These are phyloP conservation scores for Axilococcus clingmanii DNA, from an alignment of 139 green algal species.

Conservation along the genomic window DNA sequence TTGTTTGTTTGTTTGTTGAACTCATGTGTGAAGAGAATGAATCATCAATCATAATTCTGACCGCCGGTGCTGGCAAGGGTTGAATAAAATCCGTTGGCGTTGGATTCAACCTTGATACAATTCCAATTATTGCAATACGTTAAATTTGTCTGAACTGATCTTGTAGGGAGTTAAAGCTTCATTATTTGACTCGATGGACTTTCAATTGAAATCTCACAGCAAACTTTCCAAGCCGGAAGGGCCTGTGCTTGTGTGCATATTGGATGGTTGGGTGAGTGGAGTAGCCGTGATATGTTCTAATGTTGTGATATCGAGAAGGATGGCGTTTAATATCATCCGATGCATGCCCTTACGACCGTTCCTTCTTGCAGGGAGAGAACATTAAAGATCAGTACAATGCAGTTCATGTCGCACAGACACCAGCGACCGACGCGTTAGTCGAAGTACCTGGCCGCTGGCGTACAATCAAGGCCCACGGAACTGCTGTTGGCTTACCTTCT, in stretches of 20 bases:
- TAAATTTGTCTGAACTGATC: too few relatives aligned
- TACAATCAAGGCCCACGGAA: slow-evolving; percentile 72
- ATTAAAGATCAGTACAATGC: slow-evolving; percentile 76
- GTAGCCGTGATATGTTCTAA: not conserved
- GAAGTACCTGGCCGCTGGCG: slow-evolving; percentile 35
- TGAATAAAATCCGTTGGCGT: too few relatives aligned
- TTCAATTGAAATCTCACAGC: slow-evolving; percentile 44
- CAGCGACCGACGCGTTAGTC: slow-evolving; percentile 55
- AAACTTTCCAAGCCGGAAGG: slow-evolving; percentile 49
- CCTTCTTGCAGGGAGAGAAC: slow-evolving; percentile 51
- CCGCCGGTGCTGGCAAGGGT: too few relatives aligned
- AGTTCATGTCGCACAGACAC: slow-evolving; percentile 61
- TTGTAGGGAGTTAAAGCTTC: too few relatives aligned
- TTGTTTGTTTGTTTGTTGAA: too few relatives aligned
- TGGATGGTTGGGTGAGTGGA: slow-evolving; percentile 32
- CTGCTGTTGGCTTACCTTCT: slow-evolving; percentile 80
- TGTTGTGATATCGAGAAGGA: not conserved
- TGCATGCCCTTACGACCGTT: slow-evolving; percentile 1
- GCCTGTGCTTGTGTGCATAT: slow-evolving; percentile 52
- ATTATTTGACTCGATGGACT: slow-evolving; percentile 15
- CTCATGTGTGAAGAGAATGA: too few relatives aligned
- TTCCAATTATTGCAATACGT: too few relatives aligned
- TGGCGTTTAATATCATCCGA: not conserved
- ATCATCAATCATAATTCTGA: too few relatives aligned
- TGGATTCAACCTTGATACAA: too few relatives aligned